phyloP scores from a whole-genome alignment of 495 filamentous ascomycete species.

The Penicillium coprophilum region DNA sequence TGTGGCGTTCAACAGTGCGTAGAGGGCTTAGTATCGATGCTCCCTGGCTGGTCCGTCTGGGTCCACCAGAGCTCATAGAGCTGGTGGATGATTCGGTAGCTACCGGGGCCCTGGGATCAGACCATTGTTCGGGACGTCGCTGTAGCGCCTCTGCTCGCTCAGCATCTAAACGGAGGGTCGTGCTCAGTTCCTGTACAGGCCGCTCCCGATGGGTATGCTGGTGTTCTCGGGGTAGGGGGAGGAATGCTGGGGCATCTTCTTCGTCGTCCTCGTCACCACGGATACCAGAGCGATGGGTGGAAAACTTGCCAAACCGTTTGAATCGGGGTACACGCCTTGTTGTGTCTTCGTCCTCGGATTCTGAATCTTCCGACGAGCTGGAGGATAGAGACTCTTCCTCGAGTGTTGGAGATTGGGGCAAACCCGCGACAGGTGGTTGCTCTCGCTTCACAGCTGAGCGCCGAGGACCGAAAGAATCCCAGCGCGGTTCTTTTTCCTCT shows the following conservation, averaged over 20 bases:
- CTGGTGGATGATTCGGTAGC: conserved; percentile 62
- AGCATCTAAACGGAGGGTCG: conserved; percentile 56
- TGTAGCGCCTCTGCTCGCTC: conserved; percentile 46
- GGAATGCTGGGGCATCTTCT: conserved; percentile 66
- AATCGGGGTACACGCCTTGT: conserved; percentile 28
- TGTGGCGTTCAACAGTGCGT: conserved; percentile 58
- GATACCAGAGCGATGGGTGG: conserved; percentile 35
- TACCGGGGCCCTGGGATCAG: conserved; percentile 38
- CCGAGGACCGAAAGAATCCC: conserved; percentile 37
- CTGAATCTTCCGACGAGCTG: conserved; percentile 50
- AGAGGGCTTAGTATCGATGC: conserved; percentile 49
- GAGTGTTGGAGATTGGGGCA: conserved; percentile 35
- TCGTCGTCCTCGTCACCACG: conserved; percentile 48
- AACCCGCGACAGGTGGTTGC: conserved; percentile 23
- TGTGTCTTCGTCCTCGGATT: conserved; percentile 51
- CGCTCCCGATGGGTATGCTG: conserved; percentile 26
- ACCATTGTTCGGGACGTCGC: conserved; percentile 28
- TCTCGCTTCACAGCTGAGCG: conserved; percentile 34
- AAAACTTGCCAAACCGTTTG: conserved; percentile 42
- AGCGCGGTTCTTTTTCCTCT: conserved; percentile 37
- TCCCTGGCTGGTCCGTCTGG: conserved; percentile 19
- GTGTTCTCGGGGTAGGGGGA: conserved; percentile 56
- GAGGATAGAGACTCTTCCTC: conserved; percentile 39
- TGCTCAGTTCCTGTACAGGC: conserved; percentile 53
- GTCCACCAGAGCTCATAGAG: conserved; percentile 52